Percentiles rank a stretch among this genome's conserved stretches.
phyloP scores from a whole-genome alignment of 345 rosid species.

The Eucalyptus urophylla region DNA sequence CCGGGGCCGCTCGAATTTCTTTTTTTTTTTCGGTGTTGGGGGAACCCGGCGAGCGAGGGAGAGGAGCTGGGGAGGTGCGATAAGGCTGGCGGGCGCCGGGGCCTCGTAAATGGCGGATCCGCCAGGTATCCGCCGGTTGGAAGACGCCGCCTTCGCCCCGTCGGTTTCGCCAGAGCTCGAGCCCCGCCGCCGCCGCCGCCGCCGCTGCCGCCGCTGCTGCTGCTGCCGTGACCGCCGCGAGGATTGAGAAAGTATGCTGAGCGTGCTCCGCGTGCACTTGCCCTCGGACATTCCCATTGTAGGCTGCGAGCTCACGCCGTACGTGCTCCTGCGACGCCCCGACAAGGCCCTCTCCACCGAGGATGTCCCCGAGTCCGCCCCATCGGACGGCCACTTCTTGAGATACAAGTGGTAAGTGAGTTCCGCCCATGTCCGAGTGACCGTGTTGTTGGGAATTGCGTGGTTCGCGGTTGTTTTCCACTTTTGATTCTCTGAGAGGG shows the following conservation, averaged over 20 bases:
- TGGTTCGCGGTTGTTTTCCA: not conserved
- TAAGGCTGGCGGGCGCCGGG: constrained; percentile 25
- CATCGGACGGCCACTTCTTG: constrained; percentile 75
- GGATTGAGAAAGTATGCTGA: constrained; percentile 68
- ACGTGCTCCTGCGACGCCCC: constrained; percentile 70
- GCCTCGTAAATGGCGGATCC: constrained; percentile 61
- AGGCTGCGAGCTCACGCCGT: constrained; percentile 95
- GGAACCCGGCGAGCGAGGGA: not conserved
- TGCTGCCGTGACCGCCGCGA: constrained; percentile 8
- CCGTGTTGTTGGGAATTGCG: not conserved
- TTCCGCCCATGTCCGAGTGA: not conserved
- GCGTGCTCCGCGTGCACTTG: constrained; percentile 85
- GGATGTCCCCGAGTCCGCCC: constrained; percentile 78
- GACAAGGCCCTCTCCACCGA: constrained; percentile 47
- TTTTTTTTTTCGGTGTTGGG: too few species aligned
- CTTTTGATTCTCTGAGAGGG: not conserved
- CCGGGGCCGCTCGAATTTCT: not conserved
- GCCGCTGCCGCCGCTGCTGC: too few species aligned
- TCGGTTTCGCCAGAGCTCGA: constrained; percentile 8
- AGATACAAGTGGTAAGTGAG: constrained; percentile 79
- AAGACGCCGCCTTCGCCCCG: not conserved
- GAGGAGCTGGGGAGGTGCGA: constrained; percentile 8
- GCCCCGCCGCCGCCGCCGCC: not conserved
- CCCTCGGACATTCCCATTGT: constrained; percentile 97
- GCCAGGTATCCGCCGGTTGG: constrained; percentile 31